Evolutionary conservation across 176 grass and related monocot genomes (phyloP), one percentile per base, ranked within the genome.

Genomic region (Raddia distichophylla): DNA sequence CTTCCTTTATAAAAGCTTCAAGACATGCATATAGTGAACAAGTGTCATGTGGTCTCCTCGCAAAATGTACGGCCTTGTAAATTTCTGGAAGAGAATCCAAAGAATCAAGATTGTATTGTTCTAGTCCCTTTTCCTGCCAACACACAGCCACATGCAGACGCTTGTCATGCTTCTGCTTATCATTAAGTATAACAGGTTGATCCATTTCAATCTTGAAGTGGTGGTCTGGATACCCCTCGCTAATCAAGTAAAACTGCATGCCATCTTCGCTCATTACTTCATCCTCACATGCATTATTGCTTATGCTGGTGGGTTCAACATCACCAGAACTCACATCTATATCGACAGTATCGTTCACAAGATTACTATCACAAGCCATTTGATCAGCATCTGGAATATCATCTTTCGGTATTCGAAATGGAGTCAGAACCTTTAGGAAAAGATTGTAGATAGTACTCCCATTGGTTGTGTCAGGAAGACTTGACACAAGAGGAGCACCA

Each of bases 1-100:
- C 97, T 68, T 96, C 89, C 79, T 81, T 96, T 48, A 99, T 77
- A 81, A 99, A 99, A 61, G 91, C 87, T 76, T 99, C 91, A 91
- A 99, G 93, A 57, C 97, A 99, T 61, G 93, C 86, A 88, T 96
- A 93, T 20, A 99, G 73, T 73, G 93, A 91, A 67, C 92, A 86
- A 18, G 90, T 86, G 16, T 95, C 97, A 48, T 94, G 90, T 22
- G 95, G 75, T 57, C 77, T 86, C 77, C 80, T 93, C 68, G 80
- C 65, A 86, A 91, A 88, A 53, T 83, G 27, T n/a, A 92, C 85
- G 0, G 83, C 80, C 75, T 94, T 93, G 76, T 94, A 91, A 77
- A 99, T 71, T 80, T 99, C 91, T 43, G 91, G 89, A 79, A 96
- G 85, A 81, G 84, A 76, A 69, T 78, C 77, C 82, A 95, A 73